Evolutionary conservation across 2,329 filamentous ascomycete species (phyloP).

Genomic region (Lachnellula subtilissima): DNA sequence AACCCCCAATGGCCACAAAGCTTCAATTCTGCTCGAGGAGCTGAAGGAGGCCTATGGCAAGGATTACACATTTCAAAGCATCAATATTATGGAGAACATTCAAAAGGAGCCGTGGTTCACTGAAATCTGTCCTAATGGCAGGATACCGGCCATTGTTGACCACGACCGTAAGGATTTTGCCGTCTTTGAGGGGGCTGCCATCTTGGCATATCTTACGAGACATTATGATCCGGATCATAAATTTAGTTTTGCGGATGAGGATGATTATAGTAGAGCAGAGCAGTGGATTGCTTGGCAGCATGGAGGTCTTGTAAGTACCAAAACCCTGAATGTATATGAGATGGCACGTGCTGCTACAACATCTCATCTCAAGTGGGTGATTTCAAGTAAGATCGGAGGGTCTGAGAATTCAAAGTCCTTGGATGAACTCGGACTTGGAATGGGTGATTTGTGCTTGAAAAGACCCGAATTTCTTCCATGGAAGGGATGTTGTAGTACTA

Average conservation of each 20-base stretch:
- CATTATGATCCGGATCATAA: constrained; percentile 66
- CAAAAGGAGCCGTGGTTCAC: constrained; percentile 66
- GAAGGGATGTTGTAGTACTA: neutral
- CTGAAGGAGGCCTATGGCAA: constrained; percentile 59
- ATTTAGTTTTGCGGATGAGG: constrained; percentile 54
- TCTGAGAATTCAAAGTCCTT: too few relatives aligned
- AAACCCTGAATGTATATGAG: too few relatives aligned
- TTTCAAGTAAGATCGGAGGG: too few relatives aligned
- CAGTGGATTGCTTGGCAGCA: constrained; percentile 63
- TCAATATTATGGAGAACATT: constrained; percentile 57
- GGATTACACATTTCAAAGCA: constrained; percentile 52
- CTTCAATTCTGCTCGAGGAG: constrained; percentile 59
- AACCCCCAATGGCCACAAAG: constrained; percentile 53
- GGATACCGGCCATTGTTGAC: constrained; percentile 62
- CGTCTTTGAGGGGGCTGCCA: constrained; percentile 72
- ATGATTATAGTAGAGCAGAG: constrained; percentile 43
- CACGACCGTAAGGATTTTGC: constrained; percentile 56
- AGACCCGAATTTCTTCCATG: neutral
- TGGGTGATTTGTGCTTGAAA: too few relatives aligned
- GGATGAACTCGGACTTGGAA: too few relatives aligned
- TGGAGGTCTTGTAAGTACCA: constrained; percentile 18
- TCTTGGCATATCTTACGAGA: constrained; percentile 69
- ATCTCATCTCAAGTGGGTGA: neutral
- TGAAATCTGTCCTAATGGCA: constrained; percentile 57
- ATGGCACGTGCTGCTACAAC: neutral